phyloP scores from a whole-genome alignment of 257 asterid genomes.

The Nicotiana undulata region DNA sequence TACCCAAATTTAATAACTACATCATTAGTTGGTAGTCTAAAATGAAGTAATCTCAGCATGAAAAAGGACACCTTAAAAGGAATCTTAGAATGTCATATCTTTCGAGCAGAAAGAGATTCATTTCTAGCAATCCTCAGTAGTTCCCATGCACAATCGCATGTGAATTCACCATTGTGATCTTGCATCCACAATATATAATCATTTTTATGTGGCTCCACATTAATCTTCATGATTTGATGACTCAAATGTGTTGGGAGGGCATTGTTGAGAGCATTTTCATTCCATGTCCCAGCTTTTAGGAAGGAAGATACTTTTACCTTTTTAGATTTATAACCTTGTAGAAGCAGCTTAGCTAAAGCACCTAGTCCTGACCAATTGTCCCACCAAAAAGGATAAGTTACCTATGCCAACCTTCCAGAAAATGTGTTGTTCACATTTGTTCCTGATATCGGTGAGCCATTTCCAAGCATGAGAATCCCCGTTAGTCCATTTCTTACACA shows the following conservation, averaged over 20 bases:
- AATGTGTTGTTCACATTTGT: background rate
- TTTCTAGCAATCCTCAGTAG: background rate
- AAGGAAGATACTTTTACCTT: no score
- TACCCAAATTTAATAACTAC: background rate
- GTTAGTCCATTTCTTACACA: background rate
- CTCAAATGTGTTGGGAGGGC: no score
- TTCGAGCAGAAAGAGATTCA: background rate
- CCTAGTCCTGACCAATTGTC: background rate
- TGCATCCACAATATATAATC: background rate
- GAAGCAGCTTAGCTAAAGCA: background rate
- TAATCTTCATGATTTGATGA: background rate
- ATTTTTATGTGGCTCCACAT: background rate
- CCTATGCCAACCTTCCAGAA: background rate
- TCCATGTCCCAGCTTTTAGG: background rate
- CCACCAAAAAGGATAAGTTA: no score
- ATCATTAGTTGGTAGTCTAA: background rate
- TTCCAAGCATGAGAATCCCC: background rate
- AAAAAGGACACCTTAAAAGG: background rate
- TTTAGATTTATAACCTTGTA: no score
- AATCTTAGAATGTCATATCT: background rate
- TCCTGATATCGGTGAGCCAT: background rate
- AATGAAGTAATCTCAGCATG: background rate
- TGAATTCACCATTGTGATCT: background rate
- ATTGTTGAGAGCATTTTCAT: background rate
- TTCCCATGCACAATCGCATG: background rate